phyloP scores from a whole-genome alignment of 257 asterid genomes.

The Rauvolfia tetraphylla region DNA sequence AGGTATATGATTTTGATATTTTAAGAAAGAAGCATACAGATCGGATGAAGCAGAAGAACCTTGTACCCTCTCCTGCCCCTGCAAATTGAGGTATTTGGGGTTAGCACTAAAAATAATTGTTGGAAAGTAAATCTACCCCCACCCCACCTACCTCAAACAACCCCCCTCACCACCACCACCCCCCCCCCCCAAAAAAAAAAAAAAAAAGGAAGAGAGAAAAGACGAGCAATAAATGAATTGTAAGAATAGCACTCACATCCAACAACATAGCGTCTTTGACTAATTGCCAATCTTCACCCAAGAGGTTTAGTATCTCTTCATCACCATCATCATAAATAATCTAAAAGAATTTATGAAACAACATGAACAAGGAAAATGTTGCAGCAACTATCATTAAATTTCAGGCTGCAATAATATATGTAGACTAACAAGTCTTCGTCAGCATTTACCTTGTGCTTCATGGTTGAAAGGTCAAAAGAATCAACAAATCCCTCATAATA shows the following conservation, averaged over 20 bases:
- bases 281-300: conserved; percentile 1
- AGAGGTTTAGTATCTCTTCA: neutral
- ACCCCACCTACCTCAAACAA: neutral
- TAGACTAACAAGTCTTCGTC: neutral
- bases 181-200: no score
- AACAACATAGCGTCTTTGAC: neutral
- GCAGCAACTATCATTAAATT: neutral
- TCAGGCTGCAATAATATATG: neutral
- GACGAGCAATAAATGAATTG: neutral
- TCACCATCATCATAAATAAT: conserved; percentile 5
- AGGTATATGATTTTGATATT: neutral
- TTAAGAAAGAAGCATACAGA: neutral
- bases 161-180: neutral
- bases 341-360: neutral
- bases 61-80: neutral
- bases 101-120: neutral
- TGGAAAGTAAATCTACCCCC: neutral
- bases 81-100: neutral
- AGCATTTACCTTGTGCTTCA: neutral
- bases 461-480: neutral
- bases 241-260: neutral
- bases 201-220: neutral
- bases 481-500: neutral
- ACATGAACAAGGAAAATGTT: neutral
- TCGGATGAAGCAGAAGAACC: neutral